Base-by-base conservation (phyloP, 1,284 basidiomycete species). In the Cerrena zonata region DNA sequence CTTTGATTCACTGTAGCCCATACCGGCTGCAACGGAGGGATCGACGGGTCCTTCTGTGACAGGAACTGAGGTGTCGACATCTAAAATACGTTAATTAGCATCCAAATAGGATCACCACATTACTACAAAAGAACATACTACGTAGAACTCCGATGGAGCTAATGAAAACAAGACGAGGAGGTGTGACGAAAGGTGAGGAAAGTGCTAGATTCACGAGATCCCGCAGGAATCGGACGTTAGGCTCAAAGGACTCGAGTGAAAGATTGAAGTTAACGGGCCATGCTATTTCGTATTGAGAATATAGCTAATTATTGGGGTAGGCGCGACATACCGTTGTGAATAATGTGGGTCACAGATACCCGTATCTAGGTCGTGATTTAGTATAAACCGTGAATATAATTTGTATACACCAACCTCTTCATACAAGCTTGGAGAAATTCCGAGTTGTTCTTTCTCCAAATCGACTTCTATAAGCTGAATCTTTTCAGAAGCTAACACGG, bases 1-100 rank as follows among this genome's bases (percentile, higher is more conserved):
- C 53, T 71, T 71, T 5, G 65, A 66, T 51, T 69, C 63, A 30
- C 61, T 57, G 48, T 71, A 71, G 15, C 69, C 69, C 2, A 53
- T 49, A 3, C 59, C 61, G 3, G 57, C 53, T 1, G 65, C 61
- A 18, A 57, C 43, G 4, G 19, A 24, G 4, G 61, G 50, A 24
- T 61, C 50, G 10, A 55, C 39, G 1, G 50, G 48, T 36, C n/a
- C 41, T 40, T 59, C 57, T 19, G 36, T 23, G 1, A 55, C 42
- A 3, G 49, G 41, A 5, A 24, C 41, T 3, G 41, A 19, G 7
- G 5, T 19, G 41, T 42, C 21, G 21, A 42, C 11, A 42, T 42
- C 41, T 42, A 22, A 15, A 18, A 15, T 4, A 15, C 5, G 4
- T n/a, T n/a, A n/a, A n/a, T 39, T 39, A 5, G n/a, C 37, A 39